A percentile compares a stretch with the other conserved stretches of the same genome.
Conservation (phyloP, 176 grass and related monocot genomes). For the Oryza australiensis region DNA sequence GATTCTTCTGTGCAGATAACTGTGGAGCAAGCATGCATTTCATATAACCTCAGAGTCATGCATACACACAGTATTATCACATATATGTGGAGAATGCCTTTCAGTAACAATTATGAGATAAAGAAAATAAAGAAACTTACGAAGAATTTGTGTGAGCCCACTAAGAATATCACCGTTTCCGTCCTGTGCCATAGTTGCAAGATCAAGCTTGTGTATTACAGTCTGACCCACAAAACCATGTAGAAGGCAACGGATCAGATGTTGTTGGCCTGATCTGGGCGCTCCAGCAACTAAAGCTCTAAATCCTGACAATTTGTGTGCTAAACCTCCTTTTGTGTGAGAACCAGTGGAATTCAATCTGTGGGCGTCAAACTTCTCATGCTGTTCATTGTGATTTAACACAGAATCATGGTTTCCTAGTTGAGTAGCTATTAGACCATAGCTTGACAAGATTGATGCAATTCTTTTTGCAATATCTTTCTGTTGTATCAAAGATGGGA, state of each 20-base stretch:
- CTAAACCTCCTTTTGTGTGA: slow-evolving; percentile 48
- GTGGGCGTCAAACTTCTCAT: slow-evolving; percentile 44
- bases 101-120: slow-evolving; percentile 27
- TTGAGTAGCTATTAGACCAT: slow-evolving; percentile 59
- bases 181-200: slow-evolving; percentile 88
- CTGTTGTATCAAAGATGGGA: slow-evolving; percentile 68
- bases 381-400: slow-evolving; percentile 30
- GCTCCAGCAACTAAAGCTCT: slow-evolving; percentile 78
- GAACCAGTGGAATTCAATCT: slow-evolving; percentile 45
- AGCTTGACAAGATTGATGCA: slow-evolving; percentile 62
- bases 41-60: slow-evolving; percentile 13
- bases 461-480: slow-evolving; percentile 61
- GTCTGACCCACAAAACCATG: slow-evolving; percentile 84
- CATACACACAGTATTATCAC: slow-evolving; percentile 4
- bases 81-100: not conserved
- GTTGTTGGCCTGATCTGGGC: slow-evolving; percentile 81
- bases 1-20: slow-evolving; percentile 11
- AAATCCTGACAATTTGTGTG: slow-evolving; percentile 66
- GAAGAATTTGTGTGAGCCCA: slow-evolving; percentile 87
- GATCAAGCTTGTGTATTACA: slow-evolving; percentile 88
- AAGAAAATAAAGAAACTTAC: slow-evolving; percentile 60
- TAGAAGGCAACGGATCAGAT: slow-evolving; percentile 72
- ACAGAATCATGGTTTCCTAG: slow-evolving; percentile 48
- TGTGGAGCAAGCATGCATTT: slow-evolving; percentile 15
- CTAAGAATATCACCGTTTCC: slow-evolving; percentile 89